Evolutionary conservation across 345 rosid genomes (phyloP).

Genomic region (Noccaea caerulescens): DNA sequence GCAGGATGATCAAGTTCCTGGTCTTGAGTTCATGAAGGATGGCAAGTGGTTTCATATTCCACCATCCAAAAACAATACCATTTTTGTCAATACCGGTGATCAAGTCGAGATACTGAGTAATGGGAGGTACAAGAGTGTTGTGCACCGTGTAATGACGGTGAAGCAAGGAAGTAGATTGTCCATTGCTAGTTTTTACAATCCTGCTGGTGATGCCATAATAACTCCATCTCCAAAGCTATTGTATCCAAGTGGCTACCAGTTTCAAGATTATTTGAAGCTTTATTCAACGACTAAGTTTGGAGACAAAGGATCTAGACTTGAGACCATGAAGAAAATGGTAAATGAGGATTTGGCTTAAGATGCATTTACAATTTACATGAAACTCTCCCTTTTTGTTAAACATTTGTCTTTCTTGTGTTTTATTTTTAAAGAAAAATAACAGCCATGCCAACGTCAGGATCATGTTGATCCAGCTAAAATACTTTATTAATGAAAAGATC

Average conservation of each 20-base stretch:
- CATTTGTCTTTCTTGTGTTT: constrained; percentile 29
- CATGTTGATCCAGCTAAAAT: constrained; percentile 20
- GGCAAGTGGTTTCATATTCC: constrained; percentile 79
- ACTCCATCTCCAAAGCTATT: constrained; percentile 69
- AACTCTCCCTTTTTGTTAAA: not conserved
- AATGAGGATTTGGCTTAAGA: constrained; percentile 37
- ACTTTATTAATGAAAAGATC: not conserved
- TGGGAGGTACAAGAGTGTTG: constrained; percentile 72
- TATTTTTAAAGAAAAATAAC: constrained; percentile 25
- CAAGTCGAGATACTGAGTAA: constrained; percentile 87
- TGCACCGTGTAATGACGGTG: constrained; percentile 81
- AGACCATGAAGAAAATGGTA: constrained; percentile 63
- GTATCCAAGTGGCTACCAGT: constrained; percentile 65
- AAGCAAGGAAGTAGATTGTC: constrained; percentile 83
- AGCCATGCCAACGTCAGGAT: constrained; percentile 4
- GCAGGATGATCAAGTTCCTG: constrained; percentile 91
- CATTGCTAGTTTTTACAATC: constrained; percentile 89
- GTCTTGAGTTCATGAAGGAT: constrained; percentile 82
- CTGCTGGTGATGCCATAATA: constrained; percentile 73
- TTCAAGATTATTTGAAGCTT: constrained; percentile 79
- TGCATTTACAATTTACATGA: constrained; percentile 19
- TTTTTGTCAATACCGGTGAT: constrained; percentile 80
- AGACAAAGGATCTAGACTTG: constrained; percentile 67
- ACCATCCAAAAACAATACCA: constrained; percentile 81
- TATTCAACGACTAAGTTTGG: constrained; percentile 74